Evolutionary conservation across 2,329 filamentous ascomycete genomes (phyloP).

Genomic region (Lecanicillium sp.): DNA sequence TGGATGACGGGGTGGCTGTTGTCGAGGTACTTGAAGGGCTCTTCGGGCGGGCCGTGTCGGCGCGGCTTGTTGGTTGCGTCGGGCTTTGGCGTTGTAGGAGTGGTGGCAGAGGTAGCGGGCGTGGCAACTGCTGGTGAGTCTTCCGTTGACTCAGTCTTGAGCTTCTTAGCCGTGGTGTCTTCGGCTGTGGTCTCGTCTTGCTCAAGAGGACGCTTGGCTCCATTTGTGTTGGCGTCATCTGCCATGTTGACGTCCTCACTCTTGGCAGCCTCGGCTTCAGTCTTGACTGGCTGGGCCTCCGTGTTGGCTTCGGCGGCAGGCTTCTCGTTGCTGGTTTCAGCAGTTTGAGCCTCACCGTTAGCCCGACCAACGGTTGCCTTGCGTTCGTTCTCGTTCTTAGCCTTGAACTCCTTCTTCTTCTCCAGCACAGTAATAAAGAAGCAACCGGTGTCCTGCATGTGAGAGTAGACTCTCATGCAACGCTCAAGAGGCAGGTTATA

Average conservation of each 20-base stretch:
- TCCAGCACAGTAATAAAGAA: constrained; percentile 97
- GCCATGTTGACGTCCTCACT: constrained; percentile 20
- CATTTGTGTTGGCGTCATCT: constrained; percentile 20
- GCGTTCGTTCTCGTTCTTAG: constrained; percentile 57
- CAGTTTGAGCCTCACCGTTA: constrained; percentile 13
- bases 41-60: constrained; percentile 58
- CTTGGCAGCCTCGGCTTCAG: constrained; percentile 13
- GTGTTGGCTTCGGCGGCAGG: constrained; percentile 17
- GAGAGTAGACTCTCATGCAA: constrained; percentile 90
- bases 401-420: constrained; percentile 80
- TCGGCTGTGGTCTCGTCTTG: constrained; percentile 25
- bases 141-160: constrained; percentile 29
- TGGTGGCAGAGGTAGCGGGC: constrained; percentile 8
- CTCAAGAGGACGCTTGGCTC: constrained; percentile 27
- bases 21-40: constrained; percentile 88
- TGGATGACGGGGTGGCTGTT: constrained; percentile 67
- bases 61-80: constrained; percentile 24
- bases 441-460: constrained; percentile 90
- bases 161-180: constrained; percentile 37
- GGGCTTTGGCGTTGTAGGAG: constrained; percentile 12
- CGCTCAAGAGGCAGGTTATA: constrained; percentile 70
- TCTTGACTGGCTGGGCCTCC: constrained; percentile 12
- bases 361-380: constrained; percentile 21
- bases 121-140: constrained; percentile 12
- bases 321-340: constrained; percentile 24